Evolutionary conservation across 495 filamentous ascomycete genomes (phyloP).

Genomic region (Xylaria acuta): DNA sequence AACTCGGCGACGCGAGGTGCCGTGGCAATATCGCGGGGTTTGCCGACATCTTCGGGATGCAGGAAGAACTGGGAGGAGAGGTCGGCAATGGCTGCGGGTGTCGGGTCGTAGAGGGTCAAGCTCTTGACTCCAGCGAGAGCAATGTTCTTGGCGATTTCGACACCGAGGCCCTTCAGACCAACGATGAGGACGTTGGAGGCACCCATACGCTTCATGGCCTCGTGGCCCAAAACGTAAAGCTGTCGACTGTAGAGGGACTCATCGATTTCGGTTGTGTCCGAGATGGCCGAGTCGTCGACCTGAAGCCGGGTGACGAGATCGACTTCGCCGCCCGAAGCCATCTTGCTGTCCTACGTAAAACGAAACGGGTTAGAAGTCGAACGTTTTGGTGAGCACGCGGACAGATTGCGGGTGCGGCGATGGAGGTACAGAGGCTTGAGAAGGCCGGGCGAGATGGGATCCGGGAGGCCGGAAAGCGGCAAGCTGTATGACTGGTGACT

Average conservation of each 20-base stretch:
- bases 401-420: not conserved
- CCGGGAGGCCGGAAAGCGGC: not conserved
- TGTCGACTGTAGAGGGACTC: conserved; percentile 98
- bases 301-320: conserved; percentile 81
- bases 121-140: conserved; percentile 89
- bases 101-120: conserved; percentile 84
- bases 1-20: conserved; percentile 90
- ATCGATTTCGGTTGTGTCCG: conserved; percentile 75
- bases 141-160: conserved; percentile 99
- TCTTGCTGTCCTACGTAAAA: conserved; percentile 46
- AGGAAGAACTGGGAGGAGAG: conserved; percentile 98
- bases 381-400: not conserved
- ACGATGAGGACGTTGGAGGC: conserved; percentile 93
- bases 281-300: conserved; percentile 68
- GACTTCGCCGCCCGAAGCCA: conserved; percentile 53
- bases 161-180: conserved; percentile 90
- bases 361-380: not conserved
- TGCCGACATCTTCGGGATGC: conserved; percentile 84
- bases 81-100: conserved; percentile 80
- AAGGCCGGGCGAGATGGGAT: not conserved
- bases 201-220: conserved; percentile 99
- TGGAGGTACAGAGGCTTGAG: not conserved
- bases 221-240: conserved; percentile 96
- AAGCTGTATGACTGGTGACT: conserved; percentile 42
- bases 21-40: conserved; percentile 84